Evolutionary conservation across 2,329 filamentous ascomycete species (phyloP), one percentile per base, ranked within the genome.

Genomic region (Talaromyces sp.): DNA sequence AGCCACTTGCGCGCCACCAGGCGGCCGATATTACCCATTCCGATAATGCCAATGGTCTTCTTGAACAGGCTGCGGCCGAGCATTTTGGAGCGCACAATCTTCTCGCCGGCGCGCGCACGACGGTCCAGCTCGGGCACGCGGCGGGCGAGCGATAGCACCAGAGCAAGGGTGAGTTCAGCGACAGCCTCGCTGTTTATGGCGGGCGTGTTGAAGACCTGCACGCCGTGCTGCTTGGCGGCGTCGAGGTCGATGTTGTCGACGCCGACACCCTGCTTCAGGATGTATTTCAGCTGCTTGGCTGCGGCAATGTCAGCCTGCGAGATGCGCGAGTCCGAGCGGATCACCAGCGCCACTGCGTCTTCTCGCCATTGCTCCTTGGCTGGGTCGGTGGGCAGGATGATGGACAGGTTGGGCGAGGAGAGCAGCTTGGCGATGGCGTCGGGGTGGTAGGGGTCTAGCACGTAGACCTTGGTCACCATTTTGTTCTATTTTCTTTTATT

Each of bases 1-100:
- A 64, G 62, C 68, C 73, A 77, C 35, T 75, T 76, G 50, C 66
- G 64, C 1, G 73, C 73, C n/a, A 75, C 67, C 8, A 62, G 64
- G 4, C 64, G 66, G 1, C 75, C 74, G 35, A 77, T 74, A 58
- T 71, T 69, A 3, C 75, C 75, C 71, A 77, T 74, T 3, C 75
- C 74, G 26, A 77, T 60, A n/a, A 77, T 69, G 2, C 74, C 75
- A 8, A 77, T 58, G 0, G 69, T 70, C 65, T 75, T 76, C 8
- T 66, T 62, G 24, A 68, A 68, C 31, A 73, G 63, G 26, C 68
- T 71, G 41, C 68, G 58, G 24, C 67, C 72, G 8, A 71, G 49
- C 8, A 67, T 66, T 6, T 69, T 56, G n/a, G 67, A 70, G 32
- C 68, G 67, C 31, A 66, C 64, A 11, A 68, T 61, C 32, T 67